Percentiles rank a stretch among this genome's conserved stretches.
phyloP scores from a whole-genome alignment of 345 rosid genomes.

The Noccaea caerulescens region DNA sequence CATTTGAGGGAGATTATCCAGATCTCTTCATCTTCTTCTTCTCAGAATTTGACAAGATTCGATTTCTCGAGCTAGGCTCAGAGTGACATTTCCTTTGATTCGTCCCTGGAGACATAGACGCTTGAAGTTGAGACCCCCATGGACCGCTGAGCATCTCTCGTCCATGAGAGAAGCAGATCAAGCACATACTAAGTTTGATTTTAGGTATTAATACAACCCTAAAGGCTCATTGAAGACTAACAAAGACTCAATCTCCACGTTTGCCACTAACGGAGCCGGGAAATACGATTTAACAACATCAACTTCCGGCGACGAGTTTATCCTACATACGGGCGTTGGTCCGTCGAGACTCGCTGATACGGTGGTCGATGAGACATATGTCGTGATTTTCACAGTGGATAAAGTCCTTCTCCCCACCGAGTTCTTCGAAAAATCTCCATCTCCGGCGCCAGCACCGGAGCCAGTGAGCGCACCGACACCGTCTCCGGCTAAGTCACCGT shows the following conservation, averaged over 20 bases:
- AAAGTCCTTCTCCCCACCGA: constrained; percentile 75
- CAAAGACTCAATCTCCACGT: constrained; percentile 60
- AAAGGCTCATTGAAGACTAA: constrained; percentile 66
- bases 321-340: constrained; percentile 71
- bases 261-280: constrained; percentile 73
- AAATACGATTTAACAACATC: constrained; percentile 71
- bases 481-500: constrained; percentile 27
- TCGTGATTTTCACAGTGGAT: constrained; percentile 76
- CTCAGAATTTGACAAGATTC: no score
- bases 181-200: no score
- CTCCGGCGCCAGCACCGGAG: constrained; percentile 79
- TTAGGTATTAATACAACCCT: constrained; percentile 53
- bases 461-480: constrained; percentile 57
- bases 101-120: no score
- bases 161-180: no score
- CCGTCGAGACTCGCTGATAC: constrained; percentile 79
- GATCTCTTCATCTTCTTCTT: no score
- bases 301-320: constrained; percentile 68
- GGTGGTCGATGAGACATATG: constrained; percentile 67
- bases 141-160: no score
- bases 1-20: no score
- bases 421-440: constrained; percentile 69
- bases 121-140: no score
- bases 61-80: no score
- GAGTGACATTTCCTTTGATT: no score